Percentiles rank a stretch among this genome's conserved stretches.
These are phyloP conservation scores for Phytophthora pisi DNA, from an alignment of 352 stramenopile genomes.

Conservation along the genomic window DNA sequence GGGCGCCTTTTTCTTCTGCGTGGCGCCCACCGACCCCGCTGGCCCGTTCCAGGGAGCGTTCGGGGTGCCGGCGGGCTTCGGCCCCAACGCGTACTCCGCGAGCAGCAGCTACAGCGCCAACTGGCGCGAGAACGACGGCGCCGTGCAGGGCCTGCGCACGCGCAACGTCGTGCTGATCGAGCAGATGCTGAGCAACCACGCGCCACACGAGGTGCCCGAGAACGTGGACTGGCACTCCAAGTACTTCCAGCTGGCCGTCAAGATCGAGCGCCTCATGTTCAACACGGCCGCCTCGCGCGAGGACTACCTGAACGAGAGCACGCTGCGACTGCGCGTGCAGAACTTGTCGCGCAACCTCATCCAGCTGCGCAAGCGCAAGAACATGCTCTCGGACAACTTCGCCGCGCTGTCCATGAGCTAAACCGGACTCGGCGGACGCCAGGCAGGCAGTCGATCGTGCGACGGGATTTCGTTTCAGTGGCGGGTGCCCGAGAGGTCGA, in stretches of 20 bases:
- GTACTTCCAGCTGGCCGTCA: conserved; percentile 63
- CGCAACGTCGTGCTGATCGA: conserved; percentile 56
- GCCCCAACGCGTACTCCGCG: conserved; percentile 12
- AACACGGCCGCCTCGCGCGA: conserved; percentile 50
- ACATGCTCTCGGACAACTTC: conserved; percentile 42
- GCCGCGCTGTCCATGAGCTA: conserved; percentile 33
- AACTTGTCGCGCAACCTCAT: conserved; percentile 56
- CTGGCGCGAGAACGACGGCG: conserved; percentile 30
- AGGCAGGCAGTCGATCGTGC: neutral
- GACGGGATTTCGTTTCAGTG: neutral
- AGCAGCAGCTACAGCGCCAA: conserved; percentile 23
- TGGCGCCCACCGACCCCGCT: conserved; percentile 7
- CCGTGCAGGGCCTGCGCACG: conserved; percentile 45
- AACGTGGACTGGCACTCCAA: conserved; percentile 69
- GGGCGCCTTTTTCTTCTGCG: conserved; percentile 17
- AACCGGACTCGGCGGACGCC: neutral
- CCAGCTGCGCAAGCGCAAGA: conserved; percentile 61
- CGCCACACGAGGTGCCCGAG: conserved; percentile 60
- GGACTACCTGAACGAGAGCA: conserved; percentile 63
- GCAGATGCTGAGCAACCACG: conserved; percentile 60
- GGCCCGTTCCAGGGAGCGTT: neutral
- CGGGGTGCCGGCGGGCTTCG: conserved; percentile 1
- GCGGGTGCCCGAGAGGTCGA: no score
- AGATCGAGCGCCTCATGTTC: conserved; percentile 71
- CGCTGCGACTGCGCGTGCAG: conserved; percentile 54